These are phyloP conservation scores for Gryganskiella cystojenkinii DNA, from an alignment of 192 early-diverging fungal species.

Conservation along the genomic window DNA sequence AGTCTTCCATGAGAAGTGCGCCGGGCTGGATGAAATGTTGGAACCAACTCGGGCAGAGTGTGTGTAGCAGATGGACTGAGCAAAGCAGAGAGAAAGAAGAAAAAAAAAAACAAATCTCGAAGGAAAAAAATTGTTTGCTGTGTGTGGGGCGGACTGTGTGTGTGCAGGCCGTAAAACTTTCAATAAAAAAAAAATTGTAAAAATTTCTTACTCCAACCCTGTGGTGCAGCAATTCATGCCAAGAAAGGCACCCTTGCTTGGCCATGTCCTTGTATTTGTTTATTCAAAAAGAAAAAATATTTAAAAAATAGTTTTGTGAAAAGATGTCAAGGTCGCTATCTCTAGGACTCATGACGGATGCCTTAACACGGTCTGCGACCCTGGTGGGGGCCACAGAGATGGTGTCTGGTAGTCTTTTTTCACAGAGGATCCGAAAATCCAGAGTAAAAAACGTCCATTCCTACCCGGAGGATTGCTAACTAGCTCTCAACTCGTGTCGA, in stretches of 20 bases:
- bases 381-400: background rate
- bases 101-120: background rate
- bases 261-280: too few species aligned
- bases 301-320: slow-evolving; percentile 1
- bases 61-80: slow-evolving; percentile 2
- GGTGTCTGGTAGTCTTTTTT: slow-evolving; percentile 3
- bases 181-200: too few species aligned
- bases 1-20: slow-evolving; percentile 38
- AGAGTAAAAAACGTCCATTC: background rate
- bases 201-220: too few species aligned
- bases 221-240: too few species aligned
- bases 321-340: slow-evolving; percentile 3
- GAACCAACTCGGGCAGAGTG: background rate
- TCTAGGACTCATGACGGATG: background rate
- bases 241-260: too few species aligned
- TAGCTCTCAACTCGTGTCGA: slow-evolving; percentile 8
- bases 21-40: background rate
- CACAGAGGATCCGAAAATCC: background rate
- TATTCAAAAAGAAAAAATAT: background rate
- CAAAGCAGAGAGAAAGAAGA: background rate
- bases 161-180: too few species aligned
- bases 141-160: too few species aligned
- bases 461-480: slow-evolving; percentile 9
- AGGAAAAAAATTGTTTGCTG: background rate
- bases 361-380: slow-evolving; percentile 1